Evolutionary conservation across 352 stramenopile species (phyloP), one percentile per base, ranked within the genome.

Genomic region (Phytophthora nicotianae): DNA sequence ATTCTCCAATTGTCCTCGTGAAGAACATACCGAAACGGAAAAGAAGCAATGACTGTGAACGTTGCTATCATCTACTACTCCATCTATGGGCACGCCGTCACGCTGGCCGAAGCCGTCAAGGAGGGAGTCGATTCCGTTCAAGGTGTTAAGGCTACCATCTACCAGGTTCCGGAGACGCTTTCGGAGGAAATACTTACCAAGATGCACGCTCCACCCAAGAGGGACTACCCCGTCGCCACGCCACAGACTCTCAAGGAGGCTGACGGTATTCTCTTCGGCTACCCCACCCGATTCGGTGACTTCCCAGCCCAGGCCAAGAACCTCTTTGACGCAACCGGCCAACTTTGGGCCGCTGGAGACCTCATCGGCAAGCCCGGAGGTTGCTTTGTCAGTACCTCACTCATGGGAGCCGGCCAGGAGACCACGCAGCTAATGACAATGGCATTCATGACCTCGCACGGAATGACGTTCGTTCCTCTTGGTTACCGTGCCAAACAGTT

Each of bases 41-140:
- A 48, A 48, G 20, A 3, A 38, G 5, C 37, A 65, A 29, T 65
- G 57, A 37, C 32, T 1, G 32, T 26, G 8, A 65, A 65, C 37
- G 40, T 65, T 38, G 57, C 57, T 23, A 52, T 65, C 57, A 20
- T 65, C 37, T 65, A 58, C 57, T 65, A 65, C 40, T 65, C 57
- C 20, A 46, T 46, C 17, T 65, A 58, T n/a, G 57, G 47, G 10
- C 57, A 57, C 38, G 48, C 40, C 6, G 47, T 11, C 27, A 64
- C 37, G 9, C 38, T 64, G 9, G 56, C 56, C 4, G 48, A 56
- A 16, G 24, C 57, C n/a, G 35, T 58, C 4, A 65, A 65, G 48
- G 48, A 56, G 2, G 47, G 57, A 9, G 47, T 52, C 7, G 48
- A 65, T n/a, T 48, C 47, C 29, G 57, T 58, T 9, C 47, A 38